phyloP scores from a whole-genome alignment of 164 flowering plant species.

The Magnolia changhungtana region DNA sequence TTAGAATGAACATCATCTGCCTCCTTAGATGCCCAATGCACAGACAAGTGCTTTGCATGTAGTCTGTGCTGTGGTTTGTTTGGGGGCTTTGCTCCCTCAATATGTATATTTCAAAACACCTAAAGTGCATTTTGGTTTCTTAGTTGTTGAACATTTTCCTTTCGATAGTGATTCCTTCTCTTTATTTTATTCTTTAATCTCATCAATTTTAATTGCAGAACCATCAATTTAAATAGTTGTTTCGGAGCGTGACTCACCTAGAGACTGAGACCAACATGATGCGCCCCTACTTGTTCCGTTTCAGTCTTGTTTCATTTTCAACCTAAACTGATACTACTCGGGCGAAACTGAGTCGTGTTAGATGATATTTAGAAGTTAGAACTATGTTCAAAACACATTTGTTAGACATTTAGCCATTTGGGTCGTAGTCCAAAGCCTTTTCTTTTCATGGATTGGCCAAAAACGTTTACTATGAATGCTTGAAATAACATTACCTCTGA shows the following conservation, averaged over 20 bases:
- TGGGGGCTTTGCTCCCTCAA: no score
- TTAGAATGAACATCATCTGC: no score
- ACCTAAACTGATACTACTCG: background rate
- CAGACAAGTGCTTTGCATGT: no score
- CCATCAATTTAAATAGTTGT: background rate
- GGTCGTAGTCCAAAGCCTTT: background rate
- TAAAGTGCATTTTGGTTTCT: no score
- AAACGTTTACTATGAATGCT: background rate
- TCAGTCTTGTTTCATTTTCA: background rate
- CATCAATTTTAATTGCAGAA: background rate
- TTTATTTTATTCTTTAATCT: background rate
- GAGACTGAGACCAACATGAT: background rate
- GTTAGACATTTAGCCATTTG: background rate
- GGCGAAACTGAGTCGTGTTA: background rate
- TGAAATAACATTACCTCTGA: background rate
- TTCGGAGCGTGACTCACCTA: background rate
- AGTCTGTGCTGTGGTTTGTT: no score
- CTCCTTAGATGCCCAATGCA: no score
- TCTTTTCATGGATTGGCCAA: background rate
- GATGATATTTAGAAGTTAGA: no score
- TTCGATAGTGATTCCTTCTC: background rate
- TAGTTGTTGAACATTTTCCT: background rate
- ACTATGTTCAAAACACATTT: background rate
- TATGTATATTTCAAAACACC: no score
- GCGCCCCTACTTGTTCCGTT: background rate